Conservation (phyloP, 192 early-diverging fungal species). For the Coemansia sp. region DNA sequence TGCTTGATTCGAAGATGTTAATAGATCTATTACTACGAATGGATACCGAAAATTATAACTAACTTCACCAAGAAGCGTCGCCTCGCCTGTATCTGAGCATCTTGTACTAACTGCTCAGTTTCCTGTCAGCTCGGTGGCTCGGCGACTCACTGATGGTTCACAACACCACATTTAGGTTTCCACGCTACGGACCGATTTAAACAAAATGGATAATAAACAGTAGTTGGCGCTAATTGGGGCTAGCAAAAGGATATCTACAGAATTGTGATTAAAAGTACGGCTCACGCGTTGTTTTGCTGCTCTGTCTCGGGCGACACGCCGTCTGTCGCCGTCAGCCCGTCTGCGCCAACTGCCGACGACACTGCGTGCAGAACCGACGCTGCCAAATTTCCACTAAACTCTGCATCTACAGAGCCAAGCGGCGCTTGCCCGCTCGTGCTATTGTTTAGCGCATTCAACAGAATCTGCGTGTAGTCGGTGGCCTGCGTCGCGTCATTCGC, state of each 20-base stretch:
- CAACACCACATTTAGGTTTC: too few species aligned
- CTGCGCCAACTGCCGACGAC: background rate
- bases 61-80: too few species aligned
- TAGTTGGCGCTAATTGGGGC: too few species aligned
- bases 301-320: background rate
- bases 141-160: too few species aligned
- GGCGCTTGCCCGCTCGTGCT: background rate
- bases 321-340: background rate
- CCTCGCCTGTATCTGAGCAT: too few species aligned
- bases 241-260: background rate
- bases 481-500: background rate
- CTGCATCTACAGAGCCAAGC: background rate
- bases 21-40: too few species aligned
- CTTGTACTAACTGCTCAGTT: too few species aligned
- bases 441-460: background rate
- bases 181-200: too few species aligned
- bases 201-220: too few species aligned
- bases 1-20: too few species aligned
- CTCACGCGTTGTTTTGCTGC: background rate
- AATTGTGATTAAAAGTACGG: background rate
- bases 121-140: too few species aligned
- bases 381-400: background rate
- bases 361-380: slow-evolving; percentile 4
- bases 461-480: slow-evolving; percentile 10
- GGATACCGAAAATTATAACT: too few species aligned